Percentiles rank a stretch among this genome's conserved stretches.
phyloP scores from a whole-genome alignment of 2,329 filamentous ascomycete species.

The Tolypocladium ophioglossoides region DNA sequence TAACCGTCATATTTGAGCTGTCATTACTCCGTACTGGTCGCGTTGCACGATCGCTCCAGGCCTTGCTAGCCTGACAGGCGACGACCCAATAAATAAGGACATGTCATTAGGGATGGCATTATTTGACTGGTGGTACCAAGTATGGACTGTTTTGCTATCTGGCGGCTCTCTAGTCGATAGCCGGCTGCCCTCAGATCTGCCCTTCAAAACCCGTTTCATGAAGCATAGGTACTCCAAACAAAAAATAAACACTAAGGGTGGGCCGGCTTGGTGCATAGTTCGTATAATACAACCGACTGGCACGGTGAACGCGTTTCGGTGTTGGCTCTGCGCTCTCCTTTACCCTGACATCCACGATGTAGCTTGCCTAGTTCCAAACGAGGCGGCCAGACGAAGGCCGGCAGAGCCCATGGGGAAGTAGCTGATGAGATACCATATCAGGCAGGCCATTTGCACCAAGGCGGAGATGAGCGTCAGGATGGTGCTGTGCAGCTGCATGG shows the following conservation, averaged over 20 bases:
- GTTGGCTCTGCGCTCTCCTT: neutral
- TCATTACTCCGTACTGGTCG: neutral
- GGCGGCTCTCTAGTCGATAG: neutral
- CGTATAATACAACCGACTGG: neutral
- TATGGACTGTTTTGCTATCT: neutral
- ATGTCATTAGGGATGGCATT: neutral
- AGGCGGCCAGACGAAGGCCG: conserved; percentile 75
- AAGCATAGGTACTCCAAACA: neutral
- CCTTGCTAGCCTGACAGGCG: neutral
- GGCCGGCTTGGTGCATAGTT: neutral
- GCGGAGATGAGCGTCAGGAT: conserved; percentile 77
- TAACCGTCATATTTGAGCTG: neutral
- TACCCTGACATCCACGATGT: conserved; percentile 80
- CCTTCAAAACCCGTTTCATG: neutral
- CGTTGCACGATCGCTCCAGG: neutral
- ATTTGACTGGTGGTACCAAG: neutral
- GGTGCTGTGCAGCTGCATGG: conserved; percentile 63
- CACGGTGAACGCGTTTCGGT: neutral
- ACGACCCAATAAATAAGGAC: neutral
- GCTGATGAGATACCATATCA: conserved; percentile 90
- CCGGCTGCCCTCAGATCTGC: neutral
- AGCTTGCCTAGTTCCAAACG: conserved; percentile 75
- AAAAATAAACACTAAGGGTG: no score
- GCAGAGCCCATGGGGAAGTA: conserved; percentile 97
- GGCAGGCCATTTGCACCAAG: conserved; percentile 69